These are phyloP conservation scores for Eimeria tenella DNA, from an alignment of 169 alveolate genomes.

Conservation along the genomic window DNA sequence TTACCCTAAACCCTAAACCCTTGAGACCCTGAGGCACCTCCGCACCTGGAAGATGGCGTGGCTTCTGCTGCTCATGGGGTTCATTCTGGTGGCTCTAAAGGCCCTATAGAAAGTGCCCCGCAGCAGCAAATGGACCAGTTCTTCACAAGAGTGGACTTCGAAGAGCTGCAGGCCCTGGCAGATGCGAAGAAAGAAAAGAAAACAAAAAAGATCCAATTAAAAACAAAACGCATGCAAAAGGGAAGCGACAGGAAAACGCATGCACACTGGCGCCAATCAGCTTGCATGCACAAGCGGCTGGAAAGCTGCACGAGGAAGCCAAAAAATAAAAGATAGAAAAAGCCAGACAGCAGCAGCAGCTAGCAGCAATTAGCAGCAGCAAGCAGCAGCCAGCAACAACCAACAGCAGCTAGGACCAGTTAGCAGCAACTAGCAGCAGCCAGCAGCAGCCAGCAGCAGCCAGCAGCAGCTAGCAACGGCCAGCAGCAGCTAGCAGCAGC, in stretches of 20 bases:
- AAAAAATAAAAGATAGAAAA: not conserved
- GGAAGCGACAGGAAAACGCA: not conserved
- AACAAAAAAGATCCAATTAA: not conserved
- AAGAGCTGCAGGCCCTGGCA: conserved; percentile 83
- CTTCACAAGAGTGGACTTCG: conserved; percentile 82
- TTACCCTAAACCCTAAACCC: conserved; percentile 60
- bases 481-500: no score
- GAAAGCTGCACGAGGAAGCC: not conserved
- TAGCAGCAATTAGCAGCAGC: not conserved
- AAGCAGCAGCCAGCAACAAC: no score
- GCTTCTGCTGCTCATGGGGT: conserved; percentile 88
- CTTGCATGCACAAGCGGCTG: no score
- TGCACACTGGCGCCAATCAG: not conserved
- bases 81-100: conserved; percentile 87
- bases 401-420: no score
- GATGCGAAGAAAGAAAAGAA: not conserved
- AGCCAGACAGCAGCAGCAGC: not conserved
- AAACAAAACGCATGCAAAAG: not conserved
- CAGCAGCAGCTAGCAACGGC: no score
- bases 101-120: conserved; percentile 88
- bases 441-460: no score
- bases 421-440: no score
- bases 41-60: conserved; percentile 89
- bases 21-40: conserved; percentile 44
- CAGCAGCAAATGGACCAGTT: conserved; percentile 85